phyloP scores from a whole-genome alignment of 345 rosid genomes.

The Turritis glabra region DNA sequence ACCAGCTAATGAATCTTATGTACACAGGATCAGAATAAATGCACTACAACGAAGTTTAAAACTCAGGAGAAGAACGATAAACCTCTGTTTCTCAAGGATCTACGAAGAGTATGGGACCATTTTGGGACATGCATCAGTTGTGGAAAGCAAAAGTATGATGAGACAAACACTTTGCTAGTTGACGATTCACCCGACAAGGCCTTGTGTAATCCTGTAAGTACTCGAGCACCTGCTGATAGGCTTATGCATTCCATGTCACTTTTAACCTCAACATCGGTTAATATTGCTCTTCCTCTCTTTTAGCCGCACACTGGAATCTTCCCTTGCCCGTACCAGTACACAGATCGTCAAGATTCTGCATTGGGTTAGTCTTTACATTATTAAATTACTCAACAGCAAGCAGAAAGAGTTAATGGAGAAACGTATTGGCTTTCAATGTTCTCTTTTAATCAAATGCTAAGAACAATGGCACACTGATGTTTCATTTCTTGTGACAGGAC shows the following conservation, averaged over 20 bases:
- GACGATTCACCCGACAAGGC: conserved; percentile 94
- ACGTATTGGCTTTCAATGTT: not conserved
- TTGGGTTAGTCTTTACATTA: conserved; percentile 58
- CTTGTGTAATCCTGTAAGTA: conserved; percentile 75
- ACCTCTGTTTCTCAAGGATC: conserved; percentile 77
- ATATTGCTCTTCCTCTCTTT: conserved; percentile 14
- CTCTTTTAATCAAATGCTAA: not conserved
- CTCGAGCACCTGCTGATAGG: not conserved
- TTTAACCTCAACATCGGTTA: not conserved
- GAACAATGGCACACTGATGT: not conserved
- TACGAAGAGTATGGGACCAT: conserved; percentile 65
- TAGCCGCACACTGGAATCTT: conserved; percentile 78
- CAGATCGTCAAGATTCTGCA: conserved; percentile 49
- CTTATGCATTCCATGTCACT: conserved; percentile 14
- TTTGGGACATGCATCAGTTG: conserved; percentile 50
- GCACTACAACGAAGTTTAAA: conserved; percentile 53
- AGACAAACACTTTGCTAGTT: conserved; percentile 72
- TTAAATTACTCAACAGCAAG: not conserved
- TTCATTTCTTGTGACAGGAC: conserved; percentile 48
- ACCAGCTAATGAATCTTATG: conserved; percentile 11
- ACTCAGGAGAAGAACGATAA: conserved; percentile 59
- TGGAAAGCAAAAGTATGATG: conserved; percentile 60
- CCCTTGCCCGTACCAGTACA: conserved; percentile 60
- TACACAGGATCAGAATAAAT: conserved; percentile 57
- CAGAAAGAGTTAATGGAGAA: conserved; percentile 2